phyloP scores from a whole-genome alignment of 2,329 filamentous ascomycete species.

The Colletotrichum sp. region DNA sequence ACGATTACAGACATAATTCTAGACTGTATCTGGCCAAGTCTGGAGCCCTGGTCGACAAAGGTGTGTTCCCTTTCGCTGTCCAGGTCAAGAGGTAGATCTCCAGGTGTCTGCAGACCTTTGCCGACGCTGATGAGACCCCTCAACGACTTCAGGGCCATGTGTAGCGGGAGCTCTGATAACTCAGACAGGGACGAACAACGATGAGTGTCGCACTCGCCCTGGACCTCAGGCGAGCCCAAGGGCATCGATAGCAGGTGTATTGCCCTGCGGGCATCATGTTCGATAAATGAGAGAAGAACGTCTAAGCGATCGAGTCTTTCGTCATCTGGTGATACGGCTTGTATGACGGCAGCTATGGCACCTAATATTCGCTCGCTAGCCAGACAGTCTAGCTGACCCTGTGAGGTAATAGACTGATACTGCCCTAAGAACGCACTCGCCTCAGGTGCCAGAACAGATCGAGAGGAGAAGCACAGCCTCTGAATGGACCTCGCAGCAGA shows the following conservation, averaged over 20 bases:
- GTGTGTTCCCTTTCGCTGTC: slow-evolving; percentile 50
- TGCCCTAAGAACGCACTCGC: slow-evolving; percentile 73
- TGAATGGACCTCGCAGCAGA: slow-evolving; percentile 77
- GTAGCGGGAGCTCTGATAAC: slow-evolving; percentile 47
- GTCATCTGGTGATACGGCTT: slow-evolving; percentile 59
- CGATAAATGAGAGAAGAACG: slow-evolving; percentile 65
- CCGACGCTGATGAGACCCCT: slow-evolving; percentile 74
- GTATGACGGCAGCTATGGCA: slow-evolving; percentile 76
- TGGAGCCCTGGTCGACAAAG: slow-evolving; percentile 20
- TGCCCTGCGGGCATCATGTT: slow-evolving; percentile 51
- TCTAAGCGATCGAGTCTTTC: slow-evolving; percentile 47
- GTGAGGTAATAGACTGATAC: slow-evolving; percentile 68
- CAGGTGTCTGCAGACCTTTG: slow-evolving; percentile 72
- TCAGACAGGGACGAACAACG: slow-evolving; percentile 1
- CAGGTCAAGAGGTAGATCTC: slow-evolving; percentile 71
- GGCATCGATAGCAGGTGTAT: slow-evolving; percentile 30
- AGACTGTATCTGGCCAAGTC: slow-evolving; percentile 43
- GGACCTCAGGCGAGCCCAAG: slow-evolving; percentile 26
- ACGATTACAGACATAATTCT: slow-evolving; percentile 53
- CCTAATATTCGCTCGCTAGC: slow-evolving; percentile 77
- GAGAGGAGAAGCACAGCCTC: slow-evolving; percentile 77
- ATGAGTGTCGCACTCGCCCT: not conserved
- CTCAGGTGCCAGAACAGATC: slow-evolving; percentile 70
- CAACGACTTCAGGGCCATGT: slow-evolving; percentile 61
- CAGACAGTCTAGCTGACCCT: slow-evolving; percentile 66